Base-by-base conservation (phyloP, 2,329 filamentous ascomycete genomes). In the Dothidotthia symphoricarpi region DNA sequence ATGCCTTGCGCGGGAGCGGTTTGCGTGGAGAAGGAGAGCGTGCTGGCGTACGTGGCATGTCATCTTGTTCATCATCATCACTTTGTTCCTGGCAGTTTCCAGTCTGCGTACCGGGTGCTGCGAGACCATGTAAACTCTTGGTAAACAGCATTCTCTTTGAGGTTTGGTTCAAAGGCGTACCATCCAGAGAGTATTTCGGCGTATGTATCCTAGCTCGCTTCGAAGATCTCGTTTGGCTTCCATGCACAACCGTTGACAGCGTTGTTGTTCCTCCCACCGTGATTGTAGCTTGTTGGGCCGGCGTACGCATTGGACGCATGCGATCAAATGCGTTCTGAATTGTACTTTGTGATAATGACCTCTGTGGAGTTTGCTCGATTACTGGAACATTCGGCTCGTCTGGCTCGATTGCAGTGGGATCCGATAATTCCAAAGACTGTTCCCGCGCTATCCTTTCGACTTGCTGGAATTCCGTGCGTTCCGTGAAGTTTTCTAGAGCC, bases 251-350 rank as follows among this genome's bases (percentile, higher is more conserved):
- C 22, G 81, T 75, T 14, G 81, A 82, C 0, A 79, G 83, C 4
- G 81, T 75, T 0, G 82, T 87, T 30, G 75, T 76, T 45, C 82
- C 75, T 1, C 85, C 86, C 36, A 91, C 80, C 0, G 84, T 89
- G 31, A 91, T 86, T 2, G 84, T 87, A 14, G 86, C 85, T 34
- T 83, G 70, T 53, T 87, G 82, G 17, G 75, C 68, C 1, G 77
- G 75, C 2, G 76, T 69, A 24, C 84, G 76, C 57, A 80, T 85
- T 1, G 77, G 74, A 12, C 81, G 73, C 78, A 83, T 83, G 13
- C 77, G 74, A 59, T 82, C 78, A 50, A 83, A 83, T 1, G 81
- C 81, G 55, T 75, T 81, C 34, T 77, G 75, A 16, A 84, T 68
- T 2, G 66, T 68, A 16, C 60, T 56, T 37, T 64, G 59, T 0